A percentile compares a stretch with the other conserved stretches of the same genome.
Conservation (phyloP, 768 basidiomycete genomes). For the Fistulinella prunicolor region DNA sequence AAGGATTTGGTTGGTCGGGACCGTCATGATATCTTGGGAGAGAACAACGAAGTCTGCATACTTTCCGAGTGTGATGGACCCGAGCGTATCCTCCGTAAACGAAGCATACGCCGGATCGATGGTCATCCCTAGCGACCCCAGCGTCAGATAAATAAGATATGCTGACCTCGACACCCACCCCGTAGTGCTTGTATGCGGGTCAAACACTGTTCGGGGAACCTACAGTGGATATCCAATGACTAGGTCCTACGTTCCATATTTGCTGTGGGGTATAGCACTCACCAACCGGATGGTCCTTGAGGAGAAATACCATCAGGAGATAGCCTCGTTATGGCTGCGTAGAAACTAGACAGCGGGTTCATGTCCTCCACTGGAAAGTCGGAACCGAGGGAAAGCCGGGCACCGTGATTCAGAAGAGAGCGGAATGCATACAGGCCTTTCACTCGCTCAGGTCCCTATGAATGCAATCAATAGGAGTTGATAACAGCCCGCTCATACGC, state of each 20-base stretch:
- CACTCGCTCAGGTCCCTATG: constrained; percentile 76
- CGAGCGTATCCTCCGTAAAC: constrained; percentile 68
- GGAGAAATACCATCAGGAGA: constrained; percentile 71
- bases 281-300: constrained; percentile 79
- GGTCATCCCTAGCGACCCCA: constrained; percentile 65
- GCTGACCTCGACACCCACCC: constrained; percentile 40
- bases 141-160: background rate
- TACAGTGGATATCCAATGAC: constrained; percentile 32
- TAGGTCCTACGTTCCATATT: background rate
- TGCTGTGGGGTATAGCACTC: constrained; percentile 19
- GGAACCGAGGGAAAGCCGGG: constrained; percentile 75
- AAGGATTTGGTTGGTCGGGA: constrained; percentile 58
- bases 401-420: constrained; percentile 60
- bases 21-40: constrained; percentile 75
- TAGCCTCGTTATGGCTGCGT: constrained; percentile 81
- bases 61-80: constrained; percentile 78
- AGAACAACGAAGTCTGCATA: constrained; percentile 85
- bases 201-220: constrained; percentile 82
- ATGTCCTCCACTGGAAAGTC: constrained; percentile 89
- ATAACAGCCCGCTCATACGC: constrained; percentile 18
- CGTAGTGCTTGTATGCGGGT: constrained; percentile 73
- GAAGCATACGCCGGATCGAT: constrained; percentile 85
- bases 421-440: constrained; percentile 87
- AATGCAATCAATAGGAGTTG: background rate
- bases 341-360: constrained; percentile 82